These are phyloP conservation scores for Stachybotrys chlorohalonatus DNA, from an alignment of 2,329 filamentous ascomycete genomes.

Conservation along the genomic window DNA sequence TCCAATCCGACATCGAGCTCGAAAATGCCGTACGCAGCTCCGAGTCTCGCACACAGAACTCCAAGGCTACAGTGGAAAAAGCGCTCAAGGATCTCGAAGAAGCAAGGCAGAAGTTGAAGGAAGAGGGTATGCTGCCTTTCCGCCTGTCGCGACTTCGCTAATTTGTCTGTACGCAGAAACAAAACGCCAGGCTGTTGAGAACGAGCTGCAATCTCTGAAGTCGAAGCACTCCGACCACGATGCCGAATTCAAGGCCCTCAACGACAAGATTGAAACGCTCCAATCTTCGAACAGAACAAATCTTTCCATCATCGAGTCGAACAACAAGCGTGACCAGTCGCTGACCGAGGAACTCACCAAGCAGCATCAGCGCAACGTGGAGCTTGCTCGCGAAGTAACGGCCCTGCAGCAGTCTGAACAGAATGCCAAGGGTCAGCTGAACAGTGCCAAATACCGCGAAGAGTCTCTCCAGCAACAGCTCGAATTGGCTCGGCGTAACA, in stretches of 20 bases:
- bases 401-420: conserved; percentile 77
- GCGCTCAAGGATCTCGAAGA: conserved; percentile 76
- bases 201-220: conserved; percentile 71
- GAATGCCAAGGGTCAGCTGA: conserved; percentile 67
- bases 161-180: conserved; percentile 49
- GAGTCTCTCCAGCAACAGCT: conserved; percentile 86
- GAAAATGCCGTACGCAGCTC: conserved; percentile 80
- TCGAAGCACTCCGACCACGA: conserved; percentile 66
- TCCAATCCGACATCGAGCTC: conserved; percentile 83
- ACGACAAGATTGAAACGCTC: conserved; percentile 74
- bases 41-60: conserved; percentile 72
- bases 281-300: conserved; percentile 91
- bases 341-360: conserved; percentile 78
- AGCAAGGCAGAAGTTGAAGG: conserved; percentile 68
- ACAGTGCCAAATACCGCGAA: conserved; percentile 80
- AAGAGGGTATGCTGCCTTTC: conserved; percentile 56
- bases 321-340: conserved; percentile 76
- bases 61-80: conserved; percentile 76
- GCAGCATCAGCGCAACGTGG: conserved; percentile 80
- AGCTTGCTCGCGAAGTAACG: conserved; percentile 74
- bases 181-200: conserved; percentile 64
- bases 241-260: conserved; percentile 66
- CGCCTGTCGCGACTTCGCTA: conserved; percentile 4
- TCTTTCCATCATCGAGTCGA: conserved; percentile 79
- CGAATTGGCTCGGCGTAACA: conserved; percentile 78